These are phyloP conservation scores for Penicillium sp. DNA, from an alignment of 2,329 filamentous ascomycete species.

Conservation along the genomic window DNA sequence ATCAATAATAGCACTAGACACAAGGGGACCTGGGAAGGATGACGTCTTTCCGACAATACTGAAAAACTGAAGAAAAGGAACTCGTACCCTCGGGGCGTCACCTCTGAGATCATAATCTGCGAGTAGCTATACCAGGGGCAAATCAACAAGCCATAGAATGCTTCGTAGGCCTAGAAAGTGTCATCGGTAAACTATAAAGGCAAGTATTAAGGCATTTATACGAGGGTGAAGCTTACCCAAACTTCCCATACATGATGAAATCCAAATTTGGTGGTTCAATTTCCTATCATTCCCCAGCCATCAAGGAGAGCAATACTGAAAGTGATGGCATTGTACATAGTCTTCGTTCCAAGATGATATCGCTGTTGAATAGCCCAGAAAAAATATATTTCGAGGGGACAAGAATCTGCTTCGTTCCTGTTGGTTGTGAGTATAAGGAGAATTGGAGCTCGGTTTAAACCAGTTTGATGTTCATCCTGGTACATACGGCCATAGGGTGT, in stretches of 20 bases:
- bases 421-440: neutral
- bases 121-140: too few relatives aligned
- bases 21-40: too few relatives aligned
- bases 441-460: constrained; percentile 13
- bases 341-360: constrained; percentile 62
- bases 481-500: constrained; percentile 48
- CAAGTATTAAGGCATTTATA: too few relatives aligned
- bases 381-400: constrained; percentile 33
- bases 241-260: constrained; percentile 57
- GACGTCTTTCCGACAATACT: too few relatives aligned
- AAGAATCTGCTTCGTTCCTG: neutral
- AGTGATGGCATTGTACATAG: constrained; percentile 67
- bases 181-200: too few relatives aligned
- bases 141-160: too few relatives aligned
- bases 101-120: too few relatives aligned
- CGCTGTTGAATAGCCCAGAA: constrained; percentile 63
- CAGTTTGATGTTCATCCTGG: constrained; percentile 2
- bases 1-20: too few relatives aligned
- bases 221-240: constrained; percentile 36
- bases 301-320: constrained; percentile 60
- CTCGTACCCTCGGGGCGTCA: too few relatives aligned
- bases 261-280: constrained; percentile 55
- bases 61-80: too few relatives aligned
- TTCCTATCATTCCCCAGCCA: constrained; percentile 60
- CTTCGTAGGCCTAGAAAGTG: too few relatives aligned